These are phyloP conservation scores for Cenchrus fungigraminus DNA, from an alignment of 176 grass and related monocot species.

Conservation along the genomic window DNA sequence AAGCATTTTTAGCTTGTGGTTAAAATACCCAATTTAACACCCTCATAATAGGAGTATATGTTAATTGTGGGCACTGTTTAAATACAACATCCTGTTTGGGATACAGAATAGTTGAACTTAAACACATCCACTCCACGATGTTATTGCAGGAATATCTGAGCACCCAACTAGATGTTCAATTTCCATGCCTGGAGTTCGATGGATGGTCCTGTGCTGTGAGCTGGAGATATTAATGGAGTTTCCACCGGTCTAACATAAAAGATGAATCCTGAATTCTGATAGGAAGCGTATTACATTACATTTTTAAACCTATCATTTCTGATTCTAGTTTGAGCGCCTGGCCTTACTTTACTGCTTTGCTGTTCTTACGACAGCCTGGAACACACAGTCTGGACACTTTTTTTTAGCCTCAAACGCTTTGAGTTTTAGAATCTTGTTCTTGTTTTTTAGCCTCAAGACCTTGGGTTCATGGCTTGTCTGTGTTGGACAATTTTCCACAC, in stretches of 20 bases:
- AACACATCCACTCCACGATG: neutral
- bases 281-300: neutral
- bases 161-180: slow-evolving; percentile 30
- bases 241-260: neutral
- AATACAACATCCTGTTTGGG: neutral
- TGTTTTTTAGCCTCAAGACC: neutral
- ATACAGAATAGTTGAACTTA: neutral
- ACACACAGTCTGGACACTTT: neutral
- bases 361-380: neutral
- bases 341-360: neutral
- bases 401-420: neutral
- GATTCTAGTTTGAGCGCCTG: neutral
- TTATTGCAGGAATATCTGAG: slow-evolving; percentile 10
- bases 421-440: neutral
- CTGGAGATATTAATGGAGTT: neutral
- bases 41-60: neutral
- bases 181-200: neutral
- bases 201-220: neutral
- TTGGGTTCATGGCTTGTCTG: neutral
- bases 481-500: neutral
- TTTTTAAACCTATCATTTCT: neutral
- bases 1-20: neutral
- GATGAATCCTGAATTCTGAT: neutral
- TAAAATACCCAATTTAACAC: neutral
- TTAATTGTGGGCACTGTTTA: no score